Evolutionary conservation across 371 early-diverging fungal genomes (phyloP).

Genomic region (Batrachochytrium dendrobatidis): DNA sequence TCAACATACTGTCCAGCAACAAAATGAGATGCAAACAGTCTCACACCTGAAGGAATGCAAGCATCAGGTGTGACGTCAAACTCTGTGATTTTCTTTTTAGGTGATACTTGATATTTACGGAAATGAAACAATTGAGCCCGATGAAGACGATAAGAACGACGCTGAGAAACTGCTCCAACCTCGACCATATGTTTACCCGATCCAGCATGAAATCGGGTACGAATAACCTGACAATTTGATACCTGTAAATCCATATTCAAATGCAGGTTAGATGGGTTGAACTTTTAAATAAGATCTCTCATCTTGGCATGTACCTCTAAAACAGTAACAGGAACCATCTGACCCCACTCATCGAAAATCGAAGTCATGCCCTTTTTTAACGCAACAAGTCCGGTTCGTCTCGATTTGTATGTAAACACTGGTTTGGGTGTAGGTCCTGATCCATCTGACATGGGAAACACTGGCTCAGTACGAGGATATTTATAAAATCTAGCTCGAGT

Average conservation of each 20-base stretch:
- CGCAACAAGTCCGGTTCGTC: slow-evolving; percentile 69
- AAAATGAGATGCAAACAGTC: slow-evolving; percentile 79
- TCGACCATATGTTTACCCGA: slow-evolving; percentile 50
- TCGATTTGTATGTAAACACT: slow-evolving; percentile 17
- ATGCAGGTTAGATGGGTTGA: not conserved
- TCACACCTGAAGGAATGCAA: slow-evolving; percentile 67
- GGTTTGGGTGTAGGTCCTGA: slow-evolving; percentile 9
- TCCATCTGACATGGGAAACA: slow-evolving; percentile 20
- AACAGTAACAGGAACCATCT: slow-evolving; percentile 85
- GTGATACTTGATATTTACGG: slow-evolving; percentile 57
- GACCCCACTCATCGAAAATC: slow-evolving; percentile 90
- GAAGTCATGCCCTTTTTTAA: slow-evolving; percentile 90
- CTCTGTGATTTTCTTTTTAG: slow-evolving; percentile 71
- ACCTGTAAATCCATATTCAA: slow-evolving; percentile 17
- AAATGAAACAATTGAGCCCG: slow-evolving; percentile 73
- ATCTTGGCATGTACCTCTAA: slow-evolving; percentile 61
- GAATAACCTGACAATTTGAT: slow-evolving; percentile 33
- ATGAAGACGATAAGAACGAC: slow-evolving; percentile 44
- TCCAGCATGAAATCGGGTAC: slow-evolving; percentile 23
- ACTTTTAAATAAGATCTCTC: slow-evolving; percentile 1
- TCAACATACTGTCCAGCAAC: slow-evolving; percentile 93
- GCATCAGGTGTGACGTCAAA: slow-evolving; percentile 85
- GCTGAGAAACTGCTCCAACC: slow-evolving; percentile 68
- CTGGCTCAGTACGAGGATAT: too few species aligned
- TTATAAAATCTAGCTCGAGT: too few species aligned